phyloP scores from a whole-genome alignment of 83 land plant genomes.

The Picea mariana region DNA sequence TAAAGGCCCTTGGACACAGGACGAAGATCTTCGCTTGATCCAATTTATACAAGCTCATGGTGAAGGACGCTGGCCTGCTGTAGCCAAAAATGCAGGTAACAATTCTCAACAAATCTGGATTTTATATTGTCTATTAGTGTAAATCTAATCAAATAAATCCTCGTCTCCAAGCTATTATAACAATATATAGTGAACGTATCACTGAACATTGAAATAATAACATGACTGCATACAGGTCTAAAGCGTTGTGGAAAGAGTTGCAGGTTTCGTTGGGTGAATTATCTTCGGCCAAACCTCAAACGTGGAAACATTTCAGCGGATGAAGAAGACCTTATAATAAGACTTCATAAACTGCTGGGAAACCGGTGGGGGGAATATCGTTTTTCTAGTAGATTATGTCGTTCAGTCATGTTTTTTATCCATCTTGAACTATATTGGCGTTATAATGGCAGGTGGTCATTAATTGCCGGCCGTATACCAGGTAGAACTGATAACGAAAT shows the following conservation, averaged over 20 bases:
- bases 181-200: too few species aligned
- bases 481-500: not conserved
- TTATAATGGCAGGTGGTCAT: not conserved
- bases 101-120: not conserved
- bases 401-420: too few species aligned
- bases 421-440: too few species aligned
- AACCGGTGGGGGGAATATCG: not conserved
- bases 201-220: not conserved
- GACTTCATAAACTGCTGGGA: slow-evolving; percentile 5
- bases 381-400: too few species aligned
- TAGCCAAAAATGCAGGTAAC: slow-evolving; percentile 27
- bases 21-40: slow-evolving; percentile 19
- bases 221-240: not conserved
- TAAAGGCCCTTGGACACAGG: slow-evolving; percentile 30
- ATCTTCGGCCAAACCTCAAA: not conserved
- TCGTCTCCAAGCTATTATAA: too few species aligned
- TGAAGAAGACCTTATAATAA: slow-evolving; percentile 14
- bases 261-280: slow-evolving; percentile 6
- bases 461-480: not conserved
- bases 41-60: slow-evolving; percentile 24
- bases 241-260: slow-evolving; percentile 13
- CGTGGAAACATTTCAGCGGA: slow-evolving; percentile 6
- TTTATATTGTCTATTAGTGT: not conserved
- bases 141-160: too few species aligned
- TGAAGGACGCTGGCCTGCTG: slow-evolving; percentile 27